Percentiles rank a stretch among this genome's conserved stretches.
Conservation (phyloP, 306 rosid species). For the Quercus variabilis region DNA sequence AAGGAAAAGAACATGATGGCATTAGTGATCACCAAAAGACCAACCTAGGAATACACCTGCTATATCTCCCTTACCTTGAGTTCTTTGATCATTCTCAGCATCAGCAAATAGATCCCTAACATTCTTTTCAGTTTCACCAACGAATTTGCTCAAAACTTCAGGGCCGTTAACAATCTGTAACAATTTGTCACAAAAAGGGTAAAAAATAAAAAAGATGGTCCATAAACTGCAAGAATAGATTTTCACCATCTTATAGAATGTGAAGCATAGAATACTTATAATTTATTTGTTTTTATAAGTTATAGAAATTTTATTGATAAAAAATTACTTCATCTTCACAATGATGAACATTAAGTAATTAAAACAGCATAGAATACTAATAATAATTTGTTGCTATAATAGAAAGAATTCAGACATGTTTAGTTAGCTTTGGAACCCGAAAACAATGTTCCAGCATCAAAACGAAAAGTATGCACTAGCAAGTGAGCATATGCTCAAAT, state of each 20-base stretch:
- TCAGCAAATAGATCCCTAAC: conserved; percentile 98
- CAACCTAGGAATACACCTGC: conserved; percentile 7
- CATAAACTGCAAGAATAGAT: conserved; percentile 16
- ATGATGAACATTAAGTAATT: too few relatives aligned
- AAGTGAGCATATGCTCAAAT: neutral
- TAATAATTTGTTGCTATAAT: conserved; percentile 1
- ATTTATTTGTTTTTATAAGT: too few relatives aligned
- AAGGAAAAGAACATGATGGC: conserved; percentile 22
- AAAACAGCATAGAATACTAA: neutral
- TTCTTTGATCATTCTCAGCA: conserved; percentile 94
- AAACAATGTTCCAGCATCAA: neutral
- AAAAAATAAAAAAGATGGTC: conserved; percentile 1
- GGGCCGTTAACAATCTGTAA: conserved; percentile 95
- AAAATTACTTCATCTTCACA: too few relatives aligned
- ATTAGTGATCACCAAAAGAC: conserved; percentile 27
- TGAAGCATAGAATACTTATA: too few relatives aligned
- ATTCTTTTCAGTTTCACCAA: conserved; percentile 98
- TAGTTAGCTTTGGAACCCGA: conserved; percentile 16
- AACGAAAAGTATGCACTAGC: neutral
- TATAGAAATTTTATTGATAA: too few relatives aligned
- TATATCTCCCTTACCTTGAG: conserved; percentile 56
- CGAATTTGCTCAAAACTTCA: conserved; percentile 92
- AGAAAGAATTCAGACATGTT: conserved; percentile 23
- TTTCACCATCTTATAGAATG: conserved; percentile 19
- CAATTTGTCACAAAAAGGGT: neutral